Evolutionary conservation across 2,329 filamentous ascomycete genomes (phyloP).

Genomic region (Pyrenochaeta sp.): DNA sequence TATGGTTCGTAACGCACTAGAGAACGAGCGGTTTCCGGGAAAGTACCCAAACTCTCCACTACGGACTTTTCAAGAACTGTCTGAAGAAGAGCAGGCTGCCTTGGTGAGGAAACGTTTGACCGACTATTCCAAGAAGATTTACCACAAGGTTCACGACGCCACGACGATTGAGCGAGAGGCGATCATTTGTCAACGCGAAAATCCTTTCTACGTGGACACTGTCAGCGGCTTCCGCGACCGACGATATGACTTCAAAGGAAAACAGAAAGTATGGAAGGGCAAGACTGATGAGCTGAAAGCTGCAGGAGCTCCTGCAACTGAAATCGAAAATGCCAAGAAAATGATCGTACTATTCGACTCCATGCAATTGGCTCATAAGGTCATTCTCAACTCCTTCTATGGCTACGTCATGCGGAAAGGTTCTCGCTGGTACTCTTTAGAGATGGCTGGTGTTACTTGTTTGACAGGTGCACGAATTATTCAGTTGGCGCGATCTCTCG

Average conservation of each 20-base stretch:
- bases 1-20: slow-evolving; percentile 92
- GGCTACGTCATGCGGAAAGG: slow-evolving; percentile 99
- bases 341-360: slow-evolving; percentile 98
- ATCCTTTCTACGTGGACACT: slow-evolving; percentile 97
- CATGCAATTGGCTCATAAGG: slow-evolving; percentile 95
- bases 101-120: slow-evolving; percentile 88
- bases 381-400: slow-evolving; percentile 99
- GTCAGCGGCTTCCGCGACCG: slow-evolving; percentile 96
- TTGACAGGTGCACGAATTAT: slow-evolving; percentile 96
- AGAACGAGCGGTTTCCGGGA: slow-evolving; percentile 91
- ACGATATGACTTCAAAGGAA: slow-evolving; percentile 97
- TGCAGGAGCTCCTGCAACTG: slow-evolving; percentile 75
- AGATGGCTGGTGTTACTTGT: slow-evolving; percentile 99
- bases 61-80: slow-evolving; percentile 82
- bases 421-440: slow-evolving; percentile 98
- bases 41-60: slow-evolving; percentile 74
- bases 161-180: slow-evolving; percentile 93
- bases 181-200: slow-evolving; percentile 97
- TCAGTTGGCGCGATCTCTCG: slow-evolving; percentile 90
- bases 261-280: slow-evolving; percentile 98
- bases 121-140: slow-evolving; percentile 97
- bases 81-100: slow-evolving; percentile 80
- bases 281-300: slow-evolving; percentile 89
- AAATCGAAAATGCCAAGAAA: slow-evolving; percentile 95
- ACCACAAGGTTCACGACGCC: slow-evolving; percentile 97